Evolutionary conservation across 1,284 basidiomycete genomes (phyloP).

Genomic region (Kwoniella shivajii): DNA sequence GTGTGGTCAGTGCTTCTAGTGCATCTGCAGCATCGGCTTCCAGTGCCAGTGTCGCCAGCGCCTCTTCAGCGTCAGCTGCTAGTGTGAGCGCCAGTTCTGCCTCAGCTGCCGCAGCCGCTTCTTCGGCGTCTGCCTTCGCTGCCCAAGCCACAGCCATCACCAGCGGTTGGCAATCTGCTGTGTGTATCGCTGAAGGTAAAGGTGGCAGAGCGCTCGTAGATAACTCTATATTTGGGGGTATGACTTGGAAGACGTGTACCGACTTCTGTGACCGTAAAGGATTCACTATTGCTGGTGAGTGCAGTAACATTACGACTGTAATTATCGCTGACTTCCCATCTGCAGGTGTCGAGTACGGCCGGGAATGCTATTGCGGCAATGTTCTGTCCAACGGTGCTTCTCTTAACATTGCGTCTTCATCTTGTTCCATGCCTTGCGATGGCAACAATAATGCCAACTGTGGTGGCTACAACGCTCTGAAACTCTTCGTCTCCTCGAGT

Average conservation of each 20-base stretch:
- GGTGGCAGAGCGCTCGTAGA: slow-evolving; percentile 36
- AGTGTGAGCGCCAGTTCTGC: too few relatives aligned
- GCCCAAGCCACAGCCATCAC: background rate
- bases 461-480: slow-evolving; percentile 24
- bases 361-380: slow-evolving; percentile 38
- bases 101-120: too few relatives aligned
- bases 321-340: slow-evolving; percentile 28
- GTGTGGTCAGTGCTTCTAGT: too few relatives aligned
- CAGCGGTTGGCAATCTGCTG: slow-evolving; percentile 9
- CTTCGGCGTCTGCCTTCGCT: background rate
- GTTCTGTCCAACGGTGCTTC: slow-evolving; percentile 26
- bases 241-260: slow-evolving; percentile 20
- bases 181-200: slow-evolving; percentile 43
- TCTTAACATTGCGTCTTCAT: slow-evolving; percentile 10
- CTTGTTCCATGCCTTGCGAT: slow-evolving; percentile 32
- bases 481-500: slow-evolving; percentile 11
- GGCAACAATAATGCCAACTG: slow-evolving; percentile 29
- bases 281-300: slow-evolving; percentile 16
- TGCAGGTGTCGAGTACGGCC: slow-evolving; percentile 33
- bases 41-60: too few relatives aligned
- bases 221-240: slow-evolving; percentile 14
- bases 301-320: too few relatives aligned
- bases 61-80: too few relatives aligned
- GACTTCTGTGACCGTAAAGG: slow-evolving; percentile 5
- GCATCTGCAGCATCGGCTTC: too few relatives aligned